Evolutionary conservation across 2,329 filamentous ascomycete genomes (phyloP), one percentile per base, ranked within the genome.

Genomic region (Plectosphaerella cucumerina): DNA sequence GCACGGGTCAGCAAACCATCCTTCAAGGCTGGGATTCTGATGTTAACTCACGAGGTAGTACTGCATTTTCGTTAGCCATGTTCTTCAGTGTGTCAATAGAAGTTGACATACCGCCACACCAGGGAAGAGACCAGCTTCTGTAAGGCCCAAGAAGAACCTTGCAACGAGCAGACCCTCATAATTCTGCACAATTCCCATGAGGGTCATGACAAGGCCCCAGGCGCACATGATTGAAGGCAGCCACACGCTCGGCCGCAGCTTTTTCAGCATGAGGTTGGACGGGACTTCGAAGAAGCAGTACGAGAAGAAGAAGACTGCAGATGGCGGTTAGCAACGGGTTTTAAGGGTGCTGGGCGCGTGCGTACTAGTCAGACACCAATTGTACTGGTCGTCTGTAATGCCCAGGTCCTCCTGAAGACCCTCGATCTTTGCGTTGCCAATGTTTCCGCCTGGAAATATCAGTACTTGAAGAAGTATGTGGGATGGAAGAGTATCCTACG

Each of bases 201-300:
- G 60, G 0, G 75, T 77, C 72, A 79, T 72, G 17, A 75, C 71
- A 2, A 68, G 21, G 2, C 70, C 69, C 73, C 75, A 83, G 1
- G 81, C 71, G 1, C 37, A 89, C 84, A 95, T 92, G 59, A 93
- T 93, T 6, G 77, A 68, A 0, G 89, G 86, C 21, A 93, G 77
- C 72, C 91, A 95, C 47, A 89, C 70, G 37, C 82, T 87, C 0
- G 90, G 90, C 0, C 85, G 78, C 48, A 91, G 72, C 14, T 77
- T 80, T 66, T 93, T 94, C 50, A 94, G 79, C 8, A 93, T 68
- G 12, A 93, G 67, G 60, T 94, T 94, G 50, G 85, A 90, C n/a
- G 89, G 72, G 0, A 86, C 81, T 62, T 93, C 89, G 56, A 90
- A 90, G 18, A 86, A 74, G 2, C 86, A 77, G 62, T 94, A 95